Percentiles rank a stretch among this genome's conserved stretches.
phyloP scores from a whole-genome alignment of 441 rosid species.

The Bruguiera hainesii region DNA sequence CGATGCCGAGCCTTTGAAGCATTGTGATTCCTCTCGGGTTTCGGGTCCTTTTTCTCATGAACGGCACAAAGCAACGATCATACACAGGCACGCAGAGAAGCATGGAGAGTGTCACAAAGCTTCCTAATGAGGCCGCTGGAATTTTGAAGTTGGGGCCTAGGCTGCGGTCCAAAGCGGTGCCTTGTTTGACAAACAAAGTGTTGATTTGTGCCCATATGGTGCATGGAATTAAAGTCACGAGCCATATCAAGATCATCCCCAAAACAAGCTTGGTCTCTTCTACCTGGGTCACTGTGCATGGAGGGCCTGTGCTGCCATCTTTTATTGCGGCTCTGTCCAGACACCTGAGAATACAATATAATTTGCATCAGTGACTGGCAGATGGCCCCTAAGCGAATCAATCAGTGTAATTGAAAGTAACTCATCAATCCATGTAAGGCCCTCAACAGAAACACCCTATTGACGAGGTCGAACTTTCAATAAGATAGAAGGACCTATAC shows the following conservation, averaged over 20 bases:
- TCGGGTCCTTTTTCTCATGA: slow-evolving; percentile 56
- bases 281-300: slow-evolving; percentile 77
- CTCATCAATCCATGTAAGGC: no score
- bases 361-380: neutral
- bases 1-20: slow-evolving; percentile 79
- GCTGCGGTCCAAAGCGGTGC: slow-evolving; percentile 66
- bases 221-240: slow-evolving; percentile 74
- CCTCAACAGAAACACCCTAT: no score
- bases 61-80: slow-evolving; percentile 69
- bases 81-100: slow-evolving; percentile 75
- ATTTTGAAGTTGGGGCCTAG: slow-evolving; percentile 57
- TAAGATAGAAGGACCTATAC: no score
- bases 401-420: no score
- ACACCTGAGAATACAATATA: slow-evolving; percentile 40
- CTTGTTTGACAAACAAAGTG: slow-evolving; percentile 87
- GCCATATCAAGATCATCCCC: slow-evolving; percentile 71
- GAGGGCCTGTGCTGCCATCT: slow-evolving; percentile 29
- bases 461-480: no score
- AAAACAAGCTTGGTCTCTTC: slow-evolving; percentile 69
- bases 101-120: slow-evolving; percentile 81
- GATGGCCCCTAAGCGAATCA: no score
- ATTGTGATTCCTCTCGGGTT: slow-evolving; percentile 81
- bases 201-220: slow-evolving; percentile 89
- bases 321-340: slow-evolving; percentile 85
- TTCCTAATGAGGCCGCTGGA: slow-evolving; percentile 78